Percentiles rank a stretch among this genome's conserved stretches.
Conservation (phyloP, 768 basidiomycete species). For the Lenzites betulinus region DNA sequence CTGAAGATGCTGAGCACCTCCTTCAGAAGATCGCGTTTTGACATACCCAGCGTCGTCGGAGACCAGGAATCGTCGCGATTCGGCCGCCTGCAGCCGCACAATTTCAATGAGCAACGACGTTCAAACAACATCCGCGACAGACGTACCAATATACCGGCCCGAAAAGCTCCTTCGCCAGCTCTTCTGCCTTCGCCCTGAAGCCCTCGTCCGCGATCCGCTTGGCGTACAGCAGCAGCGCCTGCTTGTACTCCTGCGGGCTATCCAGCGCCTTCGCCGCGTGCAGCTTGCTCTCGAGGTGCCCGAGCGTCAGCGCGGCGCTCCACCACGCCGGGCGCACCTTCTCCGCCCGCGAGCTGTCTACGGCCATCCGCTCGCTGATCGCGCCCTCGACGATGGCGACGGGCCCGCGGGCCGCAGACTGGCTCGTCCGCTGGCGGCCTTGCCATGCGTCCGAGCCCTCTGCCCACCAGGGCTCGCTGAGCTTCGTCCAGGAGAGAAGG, state of each 20-base stretch:
- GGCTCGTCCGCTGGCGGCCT: constrained; percentile 56
- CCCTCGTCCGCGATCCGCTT: constrained; percentile 89
- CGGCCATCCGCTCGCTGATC: constrained; percentile 29
- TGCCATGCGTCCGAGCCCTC: constrained; percentile 86
- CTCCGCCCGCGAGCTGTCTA: constrained; percentile 30
- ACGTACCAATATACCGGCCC: constrained; percentile 90
- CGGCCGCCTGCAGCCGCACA: constrained; percentile 56
- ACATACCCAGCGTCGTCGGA: constrained; percentile 65
- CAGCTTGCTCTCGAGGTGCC: constrained; percentile 84
- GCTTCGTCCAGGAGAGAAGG: constrained; percentile 68
- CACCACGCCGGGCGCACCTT: constrained; percentile 74
- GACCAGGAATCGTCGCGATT: constrained; percentile 68
- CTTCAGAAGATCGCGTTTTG: constrained; percentile 80
- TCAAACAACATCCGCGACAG: not conserved
- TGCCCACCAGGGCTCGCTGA: constrained; percentile 84
- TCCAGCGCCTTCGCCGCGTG: constrained; percentile 74
- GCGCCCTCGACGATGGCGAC: constrained; percentile 44
- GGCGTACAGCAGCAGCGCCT: constrained; percentile 73
- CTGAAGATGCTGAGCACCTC: constrained; percentile 82
- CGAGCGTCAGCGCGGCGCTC: constrained; percentile 79
- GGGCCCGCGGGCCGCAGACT: constrained; percentile 48
- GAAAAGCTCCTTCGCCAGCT: constrained; percentile 85
- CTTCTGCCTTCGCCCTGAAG: constrained; percentile 85
- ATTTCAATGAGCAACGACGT: constrained; percentile 3
- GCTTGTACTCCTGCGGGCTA: constrained; percentile 84